Conservation (phyloP, 129 eudicot species). For the Cynara cardunculus region DNA sequence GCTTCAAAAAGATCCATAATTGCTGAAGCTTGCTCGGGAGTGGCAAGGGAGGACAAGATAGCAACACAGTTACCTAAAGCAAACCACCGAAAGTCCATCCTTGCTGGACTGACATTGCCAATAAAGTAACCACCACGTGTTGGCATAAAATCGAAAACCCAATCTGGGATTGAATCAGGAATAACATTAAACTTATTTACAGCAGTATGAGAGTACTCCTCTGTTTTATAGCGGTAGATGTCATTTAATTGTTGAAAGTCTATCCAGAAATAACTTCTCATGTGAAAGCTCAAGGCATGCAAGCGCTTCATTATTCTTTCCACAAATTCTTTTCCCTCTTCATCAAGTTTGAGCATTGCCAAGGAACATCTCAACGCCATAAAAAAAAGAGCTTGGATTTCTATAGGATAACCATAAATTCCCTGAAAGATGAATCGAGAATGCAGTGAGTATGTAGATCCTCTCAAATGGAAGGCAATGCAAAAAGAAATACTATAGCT, state of each 20-base stretch:
- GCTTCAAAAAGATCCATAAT: conserved; percentile 80
- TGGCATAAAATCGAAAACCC: conserved; percentile 90
- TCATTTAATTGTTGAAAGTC: conserved; percentile 75
- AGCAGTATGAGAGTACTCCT: conserved; percentile 81
- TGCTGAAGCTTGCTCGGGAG: conserved; percentile 76
- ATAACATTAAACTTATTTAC: conserved; percentile 79
- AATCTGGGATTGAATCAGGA: conserved; percentile 83
- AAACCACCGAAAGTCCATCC: conserved; percentile 86
- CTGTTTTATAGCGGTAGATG: conserved; percentile 75
- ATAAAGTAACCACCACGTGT: conserved; percentile 76
- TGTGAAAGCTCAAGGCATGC: conserved; percentile 74
- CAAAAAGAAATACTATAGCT: background rate
- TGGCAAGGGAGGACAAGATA: conserved; percentile 67
- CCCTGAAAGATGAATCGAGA: conserved; percentile 46
- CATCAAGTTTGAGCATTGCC: conserved; percentile 59
- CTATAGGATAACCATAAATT: conserved; percentile 75
- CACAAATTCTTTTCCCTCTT: conserved; percentile 67
- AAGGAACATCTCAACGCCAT: conserved; percentile 70
- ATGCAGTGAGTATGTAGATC: background rate
- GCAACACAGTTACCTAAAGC: conserved; percentile 79
- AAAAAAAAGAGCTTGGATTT: conserved; percentile 77
- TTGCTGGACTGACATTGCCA: conserved; percentile 86
- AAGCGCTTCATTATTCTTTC: conserved; percentile 73
- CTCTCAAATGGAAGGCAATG: background rate
- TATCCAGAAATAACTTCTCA: conserved; percentile 86